Evolutionary conservation across 2,329 filamentous ascomycete genomes (phyloP).

Genomic region (Myriosclerotinia duriaeana): DNA sequence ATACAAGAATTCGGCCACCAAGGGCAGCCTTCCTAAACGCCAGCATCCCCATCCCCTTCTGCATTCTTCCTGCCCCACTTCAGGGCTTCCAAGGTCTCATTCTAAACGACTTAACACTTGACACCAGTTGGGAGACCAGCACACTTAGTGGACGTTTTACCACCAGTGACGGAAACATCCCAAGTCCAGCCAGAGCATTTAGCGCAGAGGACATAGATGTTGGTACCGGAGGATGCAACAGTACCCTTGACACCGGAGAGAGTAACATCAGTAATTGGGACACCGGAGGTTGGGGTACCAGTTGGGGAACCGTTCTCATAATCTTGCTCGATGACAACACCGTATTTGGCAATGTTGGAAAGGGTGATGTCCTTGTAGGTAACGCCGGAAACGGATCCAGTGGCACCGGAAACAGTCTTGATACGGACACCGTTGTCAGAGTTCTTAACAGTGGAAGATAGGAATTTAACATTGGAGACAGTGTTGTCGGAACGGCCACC

Average conservation of each 20-base stretch:
- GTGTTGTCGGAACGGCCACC: slow-evolving; percentile 55
- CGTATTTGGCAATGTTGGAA: slow-evolving; percentile 46
- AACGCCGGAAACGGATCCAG: slow-evolving; percentile 47
- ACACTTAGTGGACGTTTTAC: slow-evolving; percentile 47
- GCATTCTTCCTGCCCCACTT: neutral
- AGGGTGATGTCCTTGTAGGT: slow-evolving; percentile 55
- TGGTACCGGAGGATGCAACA: slow-evolving; percentile 43
- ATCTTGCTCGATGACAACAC: slow-evolving; percentile 58
- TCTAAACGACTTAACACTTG: slow-evolving; percentile 30
- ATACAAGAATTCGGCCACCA: slow-evolving; percentile 1
- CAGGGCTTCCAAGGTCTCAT: neutral
- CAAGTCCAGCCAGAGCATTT: slow-evolving; percentile 55
- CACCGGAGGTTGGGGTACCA: slow-evolving; percentile 39
- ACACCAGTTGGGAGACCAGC: slow-evolving; percentile 41
- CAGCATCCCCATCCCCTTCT: neutral
- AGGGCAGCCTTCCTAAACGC: neutral
- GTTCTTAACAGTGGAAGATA: slow-evolving; percentile 48
- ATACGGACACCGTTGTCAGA: slow-evolving; percentile 52
- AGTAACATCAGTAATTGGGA: slow-evolving; percentile 54
- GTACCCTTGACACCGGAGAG: slow-evolving; percentile 47
- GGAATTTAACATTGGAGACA: slow-evolving; percentile 54
- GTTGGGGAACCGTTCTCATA: slow-evolving; percentile 42
- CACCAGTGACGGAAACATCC: slow-evolving; percentile 52
- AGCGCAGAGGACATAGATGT: slow-evolving; percentile 56
- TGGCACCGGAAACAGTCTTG: slow-evolving; percentile 43